Evolutionary conservation across 768 basidiomycete genomes (phyloP), one percentile per base, ranked within the genome.

Genomic region (Chalciporus chontae): DNA sequence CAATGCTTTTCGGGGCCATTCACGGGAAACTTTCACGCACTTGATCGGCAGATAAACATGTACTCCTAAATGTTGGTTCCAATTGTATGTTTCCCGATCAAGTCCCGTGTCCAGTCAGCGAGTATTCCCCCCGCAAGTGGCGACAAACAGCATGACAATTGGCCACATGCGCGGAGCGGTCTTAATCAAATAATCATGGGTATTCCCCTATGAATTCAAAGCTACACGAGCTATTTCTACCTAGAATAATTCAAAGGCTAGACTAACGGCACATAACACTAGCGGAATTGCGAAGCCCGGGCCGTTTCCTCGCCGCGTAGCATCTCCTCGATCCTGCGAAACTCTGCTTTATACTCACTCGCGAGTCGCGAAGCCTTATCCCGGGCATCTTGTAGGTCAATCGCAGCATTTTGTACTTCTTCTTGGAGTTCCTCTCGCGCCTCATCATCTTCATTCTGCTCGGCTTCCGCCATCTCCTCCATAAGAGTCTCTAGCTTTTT

Each of bases 391-490:
- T 43, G 43, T 24, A 67, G 31, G 10, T 65, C 65, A 27, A 27
- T 49, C 39, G 43, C 48, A 17, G 64, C 64, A 46, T 49, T 34
- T 23, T 68, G 38, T 11, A 63, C 45, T 52, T 76, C 78, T 14
- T 68, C 58, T 40, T 73, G 68, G 1, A 80, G 64, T 51, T 78
- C 78, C 41, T 65, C 63, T 41, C 53, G 66, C 3, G 74, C 72
- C 57, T 76, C 77, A 42, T 74, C 75, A 42, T 78, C 77, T 21
- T 69, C 66, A 17, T 53, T 55, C 36, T 62, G 63, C 43, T 75
- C 73, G 5, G 77, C 75, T 36, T 71, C 72, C 47, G 70, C 67
- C 61, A 77, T 74, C 48, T 80, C 77, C 13, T 63, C 58, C 54
- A 74, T 65, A 21, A 84, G 60, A 0, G 62, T 59, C 13, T 68